A percentile compares a stretch with the other conserved stretches of the same genome.
These are phyloP conservation scores for Lactarius akahatsu DNA, from an alignment of 768 basidiomycete genomes.

Conservation along the genomic window DNA sequence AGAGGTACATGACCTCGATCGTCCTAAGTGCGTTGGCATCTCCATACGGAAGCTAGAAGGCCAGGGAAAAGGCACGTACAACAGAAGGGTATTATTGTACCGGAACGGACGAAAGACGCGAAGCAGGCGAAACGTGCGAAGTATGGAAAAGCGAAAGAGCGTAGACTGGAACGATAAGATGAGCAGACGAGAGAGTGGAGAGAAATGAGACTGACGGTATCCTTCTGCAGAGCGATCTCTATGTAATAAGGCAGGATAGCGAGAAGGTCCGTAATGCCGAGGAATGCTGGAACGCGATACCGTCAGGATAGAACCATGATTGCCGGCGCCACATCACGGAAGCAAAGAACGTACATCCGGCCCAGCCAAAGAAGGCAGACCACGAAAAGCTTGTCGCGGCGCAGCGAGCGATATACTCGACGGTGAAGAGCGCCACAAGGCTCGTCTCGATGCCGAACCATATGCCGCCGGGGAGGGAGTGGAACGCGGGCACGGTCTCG, in stretches of 20 bases:
- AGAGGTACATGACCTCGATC: slow-evolving; percentile 91
- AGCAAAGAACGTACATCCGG: slow-evolving; percentile 53
- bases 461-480: slow-evolving; percentile 60
- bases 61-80: slow-evolving; percentile 43
- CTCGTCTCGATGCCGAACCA: slow-evolving; percentile 91
- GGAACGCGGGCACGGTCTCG: slow-evolving; percentile 78
- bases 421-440: slow-evolving; percentile 80
- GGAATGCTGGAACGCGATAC: slow-evolving; percentile 54
- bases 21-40: slow-evolving; percentile 47
- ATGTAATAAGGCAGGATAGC: slow-evolving; percentile 89
- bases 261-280: slow-evolving; percentile 80
- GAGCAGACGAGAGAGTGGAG: background rate
- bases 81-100: slow-evolving; percentile 76
- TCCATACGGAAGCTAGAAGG: background rate
- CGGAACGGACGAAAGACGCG: slow-evolving; percentile 90
- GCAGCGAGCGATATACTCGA: slow-evolving; percentile 75
- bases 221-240: slow-evolving; percentile 78
- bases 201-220: slow-evolving; percentile 59
- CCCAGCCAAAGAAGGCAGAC: slow-evolving; percentile 61
- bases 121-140: slow-evolving; percentile 84
- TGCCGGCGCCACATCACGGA: background rate
- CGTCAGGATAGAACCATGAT: background rate
- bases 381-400: slow-evolving; percentile 74
- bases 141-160: slow-evolving; percentile 86
- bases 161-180: slow-evolving; percentile 53